Percentiles rank a stretch among this genome's conserved stretches.
Conservation (phyloP, 148 eudicot genomes). For the Drosera capensis region DNA sequence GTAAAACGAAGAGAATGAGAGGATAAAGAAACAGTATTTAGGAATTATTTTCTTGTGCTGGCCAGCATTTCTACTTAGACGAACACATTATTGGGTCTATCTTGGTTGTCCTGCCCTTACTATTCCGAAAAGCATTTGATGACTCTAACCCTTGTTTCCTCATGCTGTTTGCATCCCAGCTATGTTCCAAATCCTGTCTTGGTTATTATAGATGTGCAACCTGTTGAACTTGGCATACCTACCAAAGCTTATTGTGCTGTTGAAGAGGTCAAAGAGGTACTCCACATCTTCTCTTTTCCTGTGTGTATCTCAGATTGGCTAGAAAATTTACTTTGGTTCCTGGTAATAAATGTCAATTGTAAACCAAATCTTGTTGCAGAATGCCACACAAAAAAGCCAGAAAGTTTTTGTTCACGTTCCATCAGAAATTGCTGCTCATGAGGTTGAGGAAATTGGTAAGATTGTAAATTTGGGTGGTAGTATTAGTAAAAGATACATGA, state of each 20-base stretch:
- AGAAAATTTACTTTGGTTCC: no score
- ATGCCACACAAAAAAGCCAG: conserved; percentile 96
- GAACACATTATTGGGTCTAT: no score
- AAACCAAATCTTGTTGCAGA: conserved; percentile 36
- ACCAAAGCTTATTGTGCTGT: conserved; percentile 96
- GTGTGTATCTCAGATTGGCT: no score
- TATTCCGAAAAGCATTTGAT: no score
- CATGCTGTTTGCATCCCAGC: conserved; percentile 19
- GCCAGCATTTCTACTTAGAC: no score
- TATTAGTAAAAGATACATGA: no score
- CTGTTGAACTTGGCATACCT: conserved; percentile 94
- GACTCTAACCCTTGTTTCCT: not conserved
- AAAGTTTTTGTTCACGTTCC: conserved; percentile 90
- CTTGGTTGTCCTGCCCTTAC: no score
- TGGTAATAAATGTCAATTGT: no score
- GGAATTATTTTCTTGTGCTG: no score
- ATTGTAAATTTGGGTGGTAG: no score
- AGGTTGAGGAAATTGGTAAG: conserved; percentile 96
- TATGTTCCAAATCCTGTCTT: conserved; percentile 88
- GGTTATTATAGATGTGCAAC: conserved; percentile 96
- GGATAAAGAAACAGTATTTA: no score
- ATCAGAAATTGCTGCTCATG: conserved; percentile 96
- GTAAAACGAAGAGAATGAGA: no score
- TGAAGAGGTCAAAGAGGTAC: conserved; percentile 98
- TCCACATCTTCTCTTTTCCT: not conserved